These are phyloP conservation scores for Myotisia sp. DNA, from an alignment of 2,329 filamentous ascomycete species.

Conservation along the genomic window DNA sequence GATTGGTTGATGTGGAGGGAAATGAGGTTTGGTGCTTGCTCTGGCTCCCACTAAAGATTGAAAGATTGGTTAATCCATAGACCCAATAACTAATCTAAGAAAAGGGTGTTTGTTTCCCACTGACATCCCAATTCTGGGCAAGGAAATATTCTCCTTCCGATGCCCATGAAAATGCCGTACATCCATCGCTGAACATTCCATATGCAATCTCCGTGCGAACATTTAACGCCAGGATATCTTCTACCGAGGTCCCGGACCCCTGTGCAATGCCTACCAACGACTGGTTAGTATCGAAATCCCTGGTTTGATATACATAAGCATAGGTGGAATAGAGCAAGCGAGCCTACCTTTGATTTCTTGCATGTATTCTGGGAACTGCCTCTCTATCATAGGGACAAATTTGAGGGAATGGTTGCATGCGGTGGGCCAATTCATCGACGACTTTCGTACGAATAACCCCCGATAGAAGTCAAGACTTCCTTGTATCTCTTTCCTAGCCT, in stretches of 20 bases:
- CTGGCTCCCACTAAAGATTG: constrained; percentile 28
- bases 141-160: constrained; percentile 26
- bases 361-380: constrained; percentile 18
- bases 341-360: constrained; percentile 21
- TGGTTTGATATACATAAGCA: background rate
- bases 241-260: constrained; percentile 34
- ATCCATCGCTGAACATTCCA: constrained; percentile 44
- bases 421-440: constrained; percentile 33
- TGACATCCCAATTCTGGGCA: constrained; percentile 43
- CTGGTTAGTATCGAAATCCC: background rate
- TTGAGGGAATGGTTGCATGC: constrained; percentile 33
- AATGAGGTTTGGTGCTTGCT: constrained; percentile 38
- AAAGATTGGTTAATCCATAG: constrained; percentile 1
- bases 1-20: constrained; percentile 31
- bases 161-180: constrained; percentile 42
- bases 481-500: constrained; percentile 16
- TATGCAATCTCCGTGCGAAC: constrained; percentile 47
- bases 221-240: constrained; percentile 44
- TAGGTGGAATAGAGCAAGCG: background rate
- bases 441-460: constrained; percentile 15
- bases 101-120: constrained; percentile 4
- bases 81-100: background rate
- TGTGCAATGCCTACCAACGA: constrained; percentile 37
- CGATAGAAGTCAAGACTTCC: constrained; percentile 20
- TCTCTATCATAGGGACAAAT: constrained; percentile 31